Percentiles rank a stretch among this genome's conserved stretches.
Evolutionary conservation across 176 grass and related monocot genomes (phyloP).

Genomic region (Otatea glauca): DNA sequence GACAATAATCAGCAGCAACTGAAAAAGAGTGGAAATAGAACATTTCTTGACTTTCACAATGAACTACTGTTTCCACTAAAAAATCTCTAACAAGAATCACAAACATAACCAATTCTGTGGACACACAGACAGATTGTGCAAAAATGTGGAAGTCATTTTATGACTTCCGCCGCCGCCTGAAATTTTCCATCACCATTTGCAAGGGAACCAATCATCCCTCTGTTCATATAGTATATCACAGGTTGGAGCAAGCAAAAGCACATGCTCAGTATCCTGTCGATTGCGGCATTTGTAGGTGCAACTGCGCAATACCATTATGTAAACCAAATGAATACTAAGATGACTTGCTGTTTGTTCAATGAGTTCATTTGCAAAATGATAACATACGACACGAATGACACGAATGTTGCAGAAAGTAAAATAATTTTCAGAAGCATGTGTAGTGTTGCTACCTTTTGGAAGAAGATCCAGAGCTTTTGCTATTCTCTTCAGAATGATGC

Average conservation of each 20-base stretch:
- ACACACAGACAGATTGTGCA: conserved; percentile 1
- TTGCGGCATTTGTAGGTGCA: conserved; percentile 15
- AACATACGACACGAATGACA: not conserved
- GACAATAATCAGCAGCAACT: not conserved
- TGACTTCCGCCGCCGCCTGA: not conserved
- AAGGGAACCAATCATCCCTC: not conserved
- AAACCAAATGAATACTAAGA: not conserved
- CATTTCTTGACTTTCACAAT: conserved; percentile 34
- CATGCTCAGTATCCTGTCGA: not conserved
- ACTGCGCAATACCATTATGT: not conserved
- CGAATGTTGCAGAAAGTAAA: conserved; percentile 13
- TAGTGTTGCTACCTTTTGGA: conserved; percentile 35
- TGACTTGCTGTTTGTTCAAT: not conserved
- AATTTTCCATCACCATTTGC: conserved; percentile 3
- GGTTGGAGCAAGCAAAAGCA: not conserved
- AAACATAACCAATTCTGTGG: conserved; percentile 22
- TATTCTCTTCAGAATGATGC: conserved; percentile 17
- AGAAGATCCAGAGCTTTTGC: not conserved
- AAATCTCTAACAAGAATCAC: conserved; percentile 29
- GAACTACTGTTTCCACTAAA: not conserved
- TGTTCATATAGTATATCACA: not conserved
- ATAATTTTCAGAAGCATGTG: conserved; percentile 6
- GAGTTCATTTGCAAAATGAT: conserved; percentile 26
- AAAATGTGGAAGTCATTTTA: not conserved
- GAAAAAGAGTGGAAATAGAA: not conserved